Base-by-base conservation (phyloP, 345 rosid species). In the Kandelia obovata region DNA sequence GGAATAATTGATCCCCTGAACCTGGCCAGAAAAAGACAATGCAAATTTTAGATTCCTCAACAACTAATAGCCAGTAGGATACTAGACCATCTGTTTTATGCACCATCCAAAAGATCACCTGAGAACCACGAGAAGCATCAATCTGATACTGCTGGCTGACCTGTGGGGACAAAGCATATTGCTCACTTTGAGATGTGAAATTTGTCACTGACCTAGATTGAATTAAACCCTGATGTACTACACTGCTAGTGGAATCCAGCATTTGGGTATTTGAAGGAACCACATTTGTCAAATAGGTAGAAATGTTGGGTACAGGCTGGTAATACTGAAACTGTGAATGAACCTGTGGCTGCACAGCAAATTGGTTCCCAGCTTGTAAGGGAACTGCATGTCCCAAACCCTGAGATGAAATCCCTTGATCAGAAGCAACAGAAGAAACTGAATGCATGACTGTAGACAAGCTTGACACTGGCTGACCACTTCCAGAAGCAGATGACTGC, bases 81-180 rank as follows among this genome's bases (percentile, higher is more conserved):
- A 67, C 79, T 49, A 0, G 70, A 70, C 78, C 75, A 72, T 78
- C 86, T 25, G 69, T 51, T 75, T 43, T 43, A 43, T 43, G 49
- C 19, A 43, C 1, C 49, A 43, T 43, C 49, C 17, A 43, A 43
- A 43, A 43, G 49, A 80, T 83, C 77, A 74, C 83, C 61, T 76
- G 85, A 64, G 71, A 71, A 59, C 55, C 65, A 2, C 71, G 71
- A 77, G 84, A 71, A 78, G 73, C 79, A 68, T 73, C 49, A 43
- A 43, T 15, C 70, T 82, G 92, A 81, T 83, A 81, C 68, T 81
- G 92, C 74, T 81, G 96, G 75, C 73, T 73, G 73, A 79, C 81
- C 39, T 87, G 80, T 51, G 82, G 83, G 55, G 95, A 71, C 71
- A 71, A 80, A 77, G 79, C 79, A 84, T 77, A 73, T 69, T 82